These are phyloP conservation scores for Chloromonas sp. DNA, from an alignment of 163 green algal genomes.

Conservation along the genomic window DNA sequence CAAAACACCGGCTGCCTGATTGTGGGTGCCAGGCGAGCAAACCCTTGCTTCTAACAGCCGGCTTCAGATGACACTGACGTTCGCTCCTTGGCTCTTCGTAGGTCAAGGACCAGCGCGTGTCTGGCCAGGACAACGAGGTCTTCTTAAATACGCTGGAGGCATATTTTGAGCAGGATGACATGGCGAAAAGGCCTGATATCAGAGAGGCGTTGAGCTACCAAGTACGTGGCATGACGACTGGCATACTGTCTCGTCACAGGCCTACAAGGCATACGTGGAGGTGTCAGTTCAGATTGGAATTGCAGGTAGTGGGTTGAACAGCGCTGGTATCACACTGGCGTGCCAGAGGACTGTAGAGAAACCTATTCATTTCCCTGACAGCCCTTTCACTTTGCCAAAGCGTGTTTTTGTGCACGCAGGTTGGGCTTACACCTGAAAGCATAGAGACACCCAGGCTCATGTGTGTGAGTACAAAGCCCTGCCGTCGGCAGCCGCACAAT, in stretches of 20 bases:
- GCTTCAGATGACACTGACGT: no score
- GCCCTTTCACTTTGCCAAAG: background rate
- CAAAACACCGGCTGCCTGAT: constrained; percentile 31
- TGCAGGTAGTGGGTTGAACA: no score
- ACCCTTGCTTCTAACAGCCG: background rate
- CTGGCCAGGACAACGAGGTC: constrained; percentile 43
- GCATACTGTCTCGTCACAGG: no score
- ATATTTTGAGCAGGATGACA: constrained; percentile 70
- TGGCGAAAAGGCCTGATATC: constrained; percentile 61
- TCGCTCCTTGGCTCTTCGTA: background rate
- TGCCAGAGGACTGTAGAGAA: no score
- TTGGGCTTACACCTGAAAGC: constrained; percentile 81
- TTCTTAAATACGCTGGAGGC: constrained; percentile 86
- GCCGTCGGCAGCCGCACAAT: background rate
- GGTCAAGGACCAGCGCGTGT: constrained; percentile 61
- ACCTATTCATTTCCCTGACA: background rate
- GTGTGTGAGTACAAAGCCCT: constrained; percentile 21
- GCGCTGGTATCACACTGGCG: no score
- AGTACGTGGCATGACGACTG: constrained; percentile 28
- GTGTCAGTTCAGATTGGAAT: background rate
- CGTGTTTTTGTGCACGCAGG: constrained; percentile 41
- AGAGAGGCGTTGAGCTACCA: constrained; percentile 76
- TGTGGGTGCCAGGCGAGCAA: background rate
- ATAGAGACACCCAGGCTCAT: constrained; percentile 69
- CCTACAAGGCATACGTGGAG: background rate